Base-by-base conservation (phyloP, 768 basidiomycete species). In the Calocybe gangraenosa region DNA sequence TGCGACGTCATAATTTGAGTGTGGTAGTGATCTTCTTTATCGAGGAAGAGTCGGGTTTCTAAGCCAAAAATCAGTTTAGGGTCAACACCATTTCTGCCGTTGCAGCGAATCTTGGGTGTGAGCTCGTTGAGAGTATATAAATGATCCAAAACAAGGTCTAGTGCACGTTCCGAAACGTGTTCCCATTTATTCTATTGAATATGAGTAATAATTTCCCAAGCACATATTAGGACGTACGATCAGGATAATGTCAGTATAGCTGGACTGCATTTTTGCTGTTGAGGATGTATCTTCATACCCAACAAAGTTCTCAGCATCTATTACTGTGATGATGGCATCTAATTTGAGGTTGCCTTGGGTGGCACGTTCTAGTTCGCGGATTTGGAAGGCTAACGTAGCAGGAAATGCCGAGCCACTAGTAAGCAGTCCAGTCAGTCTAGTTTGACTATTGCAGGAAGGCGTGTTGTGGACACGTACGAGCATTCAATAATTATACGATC, bases 401-500 rank as follows among this genome's bases (percentile, higher is more conserved):
- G 94, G 94, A 58, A 96, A 96, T 0, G 94, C 94, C 7, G 92
- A 94, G 9, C 94, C 94, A 28, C 90, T 92, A 55, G 14, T 31
- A 35, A 35, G 34, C 7, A n/a, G 34, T 14, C 7, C 14, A 14
- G 17, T 14, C 7, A 7, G 6, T 28, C 11, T 28, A 28, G 25
- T n/a, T n/a, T n/a, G n/a, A n/a, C n/a, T n/a, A n/a, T n/a, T n/a
- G n/a, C n/a, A n/a, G n/a, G n/a, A 15, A 37, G 13, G 14, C 17
- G 18, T 32, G 18, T 6, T 3, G 23, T 25, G 19, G 8, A 40
- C 37, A 14, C 82, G 44, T 59, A 92, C 91, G 92, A 94, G 74
- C 88, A 90, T 67, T 97, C 94, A 48, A 97, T 91, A 55, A 97
- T 84, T 56, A 97, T 93, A 30, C 94, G 75, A 65, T 97, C 92